phyloP scores from a whole-genome alignment of 768 basidiomycete species.

The Dentipellis fragilis region DNA sequence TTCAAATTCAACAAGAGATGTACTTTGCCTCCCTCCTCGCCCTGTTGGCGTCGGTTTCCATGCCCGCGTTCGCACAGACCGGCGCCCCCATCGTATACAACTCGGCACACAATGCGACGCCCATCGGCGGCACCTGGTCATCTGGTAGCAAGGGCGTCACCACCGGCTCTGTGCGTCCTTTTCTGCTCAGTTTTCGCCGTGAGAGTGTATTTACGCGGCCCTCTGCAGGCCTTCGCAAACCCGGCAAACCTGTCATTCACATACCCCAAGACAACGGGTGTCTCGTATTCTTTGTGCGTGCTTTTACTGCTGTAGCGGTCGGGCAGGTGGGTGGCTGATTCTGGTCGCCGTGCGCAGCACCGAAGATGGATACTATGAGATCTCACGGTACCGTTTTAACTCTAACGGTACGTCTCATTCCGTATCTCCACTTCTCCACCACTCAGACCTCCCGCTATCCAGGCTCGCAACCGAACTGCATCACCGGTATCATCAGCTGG shows the following conservation, averaged over 20 bases:
- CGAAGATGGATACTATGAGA: constrained; percentile 71
- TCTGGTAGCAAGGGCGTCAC: constrained; percentile 66
- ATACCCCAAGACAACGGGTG: constrained; percentile 79
- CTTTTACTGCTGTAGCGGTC: neutral
- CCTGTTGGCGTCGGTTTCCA: constrained; percentile 22
- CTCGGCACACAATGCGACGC: constrained; percentile 52
- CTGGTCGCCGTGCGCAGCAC: constrained; percentile 34
- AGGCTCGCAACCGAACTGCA: constrained; percentile 83
- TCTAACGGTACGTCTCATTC: constrained; percentile 57
- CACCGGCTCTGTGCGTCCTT: constrained; percentile 69
- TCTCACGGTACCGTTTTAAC: constrained; percentile 82
- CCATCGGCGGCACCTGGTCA: constrained; percentile 76
- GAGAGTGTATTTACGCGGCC: neutral
- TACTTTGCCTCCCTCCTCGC: constrained; percentile 17
- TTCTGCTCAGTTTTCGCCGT: neutral
- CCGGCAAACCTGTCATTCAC: constrained; percentile 75
- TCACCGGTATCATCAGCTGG: constrained; percentile 83
- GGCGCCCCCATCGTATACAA: constrained; percentile 29
- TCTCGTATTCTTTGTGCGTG: constrained; percentile 84
- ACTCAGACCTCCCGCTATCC: neutral
- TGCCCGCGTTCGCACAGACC: neutral
- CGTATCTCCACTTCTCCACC: neutral
- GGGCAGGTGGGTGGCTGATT: neutral
- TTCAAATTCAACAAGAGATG: neutral
- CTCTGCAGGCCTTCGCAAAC: constrained; percentile 66